These are phyloP conservation scores for Leccinum ochraceum DNA, from an alignment of 768 basidiomycete species.

Conservation along the genomic window DNA sequence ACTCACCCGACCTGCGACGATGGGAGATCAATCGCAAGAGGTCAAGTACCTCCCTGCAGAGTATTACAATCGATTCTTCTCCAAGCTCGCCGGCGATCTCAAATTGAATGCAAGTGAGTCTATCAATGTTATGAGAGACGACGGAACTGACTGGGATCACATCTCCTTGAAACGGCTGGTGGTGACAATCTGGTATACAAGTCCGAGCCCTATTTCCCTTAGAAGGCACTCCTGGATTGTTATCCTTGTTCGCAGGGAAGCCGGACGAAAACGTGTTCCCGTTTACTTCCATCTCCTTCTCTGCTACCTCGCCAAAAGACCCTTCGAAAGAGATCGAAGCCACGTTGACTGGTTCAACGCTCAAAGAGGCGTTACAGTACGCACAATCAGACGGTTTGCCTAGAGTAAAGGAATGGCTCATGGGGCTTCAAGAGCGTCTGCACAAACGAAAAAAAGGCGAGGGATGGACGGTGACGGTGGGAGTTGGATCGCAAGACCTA, in stretches of 20 bases:
- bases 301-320: too few relatives aligned
- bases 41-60: conserved; percentile 42
- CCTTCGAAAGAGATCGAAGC: too few relatives aligned
- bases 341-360: too few relatives aligned
- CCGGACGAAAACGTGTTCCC: neutral
- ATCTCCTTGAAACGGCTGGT: neutral
- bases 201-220: neutral
- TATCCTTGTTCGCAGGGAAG: neutral
- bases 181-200: neutral
- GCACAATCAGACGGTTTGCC: conserved; percentile 64
- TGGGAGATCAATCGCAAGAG: neutral
- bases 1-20: neutral
- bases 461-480: conserved; percentile 72
- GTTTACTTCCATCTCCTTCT: too few relatives aligned
- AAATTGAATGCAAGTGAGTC: conserved; percentile 59
- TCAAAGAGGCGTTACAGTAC: conserved; percentile 60
- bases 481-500: conserved; percentile 79
- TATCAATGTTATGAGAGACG: neutral
- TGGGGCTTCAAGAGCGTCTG: conserved; percentile 59
- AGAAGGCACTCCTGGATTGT: neutral
- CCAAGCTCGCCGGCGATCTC: conserved; percentile 53
- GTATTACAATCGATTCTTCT: conserved; percentile 58
- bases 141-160: neutral
- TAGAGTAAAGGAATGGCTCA: conserved; percentile 60
- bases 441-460: conserved; percentile 60